Percentiles rank a stretch among this genome's conserved stretches.
Conservation (phyloP, 768 basidiomycete genomes). For the Auriculariales sp. region DNA sequence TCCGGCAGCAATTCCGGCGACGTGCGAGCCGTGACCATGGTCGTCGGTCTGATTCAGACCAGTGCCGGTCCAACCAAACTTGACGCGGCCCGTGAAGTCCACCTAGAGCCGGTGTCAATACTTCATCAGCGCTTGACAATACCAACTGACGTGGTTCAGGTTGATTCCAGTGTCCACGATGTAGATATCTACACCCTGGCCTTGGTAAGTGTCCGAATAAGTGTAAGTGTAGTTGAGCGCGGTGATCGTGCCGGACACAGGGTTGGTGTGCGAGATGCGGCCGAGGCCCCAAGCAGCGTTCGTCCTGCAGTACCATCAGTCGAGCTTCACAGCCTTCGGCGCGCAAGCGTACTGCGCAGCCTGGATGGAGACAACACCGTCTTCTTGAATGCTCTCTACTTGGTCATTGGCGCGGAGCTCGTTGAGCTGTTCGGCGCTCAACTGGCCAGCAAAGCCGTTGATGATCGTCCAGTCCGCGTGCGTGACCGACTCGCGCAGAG, state of each 20-base stretch:
- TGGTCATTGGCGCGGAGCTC: constrained; percentile 13
- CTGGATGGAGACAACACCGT: constrained; percentile 16
- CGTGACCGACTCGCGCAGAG: constrained; percentile 6
- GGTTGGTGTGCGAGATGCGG: constrained; percentile 1
- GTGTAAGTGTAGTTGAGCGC: constrained; percentile 7
- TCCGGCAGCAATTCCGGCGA: constrained; percentile 13
- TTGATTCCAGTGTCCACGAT: constrained; percentile 8
- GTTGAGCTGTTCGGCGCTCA: constrained; percentile 12
- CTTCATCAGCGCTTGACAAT: background rate
- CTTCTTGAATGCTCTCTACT: constrained; percentile 16
- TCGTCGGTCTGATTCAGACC: constrained; percentile 30
- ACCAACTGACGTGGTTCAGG: background rate
- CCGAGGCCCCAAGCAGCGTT: constrained; percentile 8
- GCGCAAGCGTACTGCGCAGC: constrained; percentile 1
- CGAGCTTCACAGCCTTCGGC: constrained; percentile 1
- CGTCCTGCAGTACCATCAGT: background rate
- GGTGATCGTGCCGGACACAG: background rate
- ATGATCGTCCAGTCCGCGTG: constrained; percentile 11
- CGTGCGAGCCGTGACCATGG: constrained; percentile 42
- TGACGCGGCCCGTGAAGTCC: constrained; percentile 7
- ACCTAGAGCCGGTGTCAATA: background rate
- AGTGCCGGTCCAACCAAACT: constrained; percentile 25
- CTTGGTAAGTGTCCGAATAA: background rate
- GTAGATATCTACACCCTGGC: constrained; percentile 3
- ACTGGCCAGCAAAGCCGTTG: constrained; percentile 14